phyloP scores from a whole-genome alignment of 2,329 filamentous ascomycete genomes.

The Didymella arachidicola region DNA sequence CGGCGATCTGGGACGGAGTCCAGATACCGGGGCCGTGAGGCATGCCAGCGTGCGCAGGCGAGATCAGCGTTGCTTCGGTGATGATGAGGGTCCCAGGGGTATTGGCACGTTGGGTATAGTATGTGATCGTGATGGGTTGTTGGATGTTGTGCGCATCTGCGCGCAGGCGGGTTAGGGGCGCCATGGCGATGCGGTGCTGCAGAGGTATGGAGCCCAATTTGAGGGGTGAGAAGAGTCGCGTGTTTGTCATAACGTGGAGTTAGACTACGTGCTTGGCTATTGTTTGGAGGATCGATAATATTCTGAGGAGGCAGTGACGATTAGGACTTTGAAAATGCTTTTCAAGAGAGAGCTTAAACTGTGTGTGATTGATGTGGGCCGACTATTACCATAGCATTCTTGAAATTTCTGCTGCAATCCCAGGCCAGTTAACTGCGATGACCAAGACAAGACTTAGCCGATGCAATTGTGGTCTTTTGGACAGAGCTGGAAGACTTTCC shows the following conservation, averaged over 20 bases:
- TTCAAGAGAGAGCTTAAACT: not conserved
- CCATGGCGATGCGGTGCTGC: slow-evolving; percentile 42
- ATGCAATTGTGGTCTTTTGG: not conserved
- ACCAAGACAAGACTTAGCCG: slow-evolving; percentile 5
- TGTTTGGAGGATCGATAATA: not conserved
- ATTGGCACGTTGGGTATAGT: slow-evolving; percentile 62
- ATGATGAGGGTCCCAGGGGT: slow-evolving; percentile 65
- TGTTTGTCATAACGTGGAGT: not conserved
- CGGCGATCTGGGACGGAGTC: slow-evolving; percentile 54
- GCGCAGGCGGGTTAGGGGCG: slow-evolving; percentile 50
- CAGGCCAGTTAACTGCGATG: not conserved
- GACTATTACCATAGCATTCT: not conserved
- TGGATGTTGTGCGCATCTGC: slow-evolving; percentile 58
- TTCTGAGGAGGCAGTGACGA: not conserved
- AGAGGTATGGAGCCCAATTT: slow-evolving; percentile 37
- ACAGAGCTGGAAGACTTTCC: not conserved
- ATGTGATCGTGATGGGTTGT: slow-evolving; percentile 51
- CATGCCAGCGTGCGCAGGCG: slow-evolving; percentile 55
- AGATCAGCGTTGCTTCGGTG: slow-evolving; percentile 64
- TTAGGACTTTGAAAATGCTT: not conserved
- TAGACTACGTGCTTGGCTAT: not conserved
- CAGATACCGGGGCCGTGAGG: slow-evolving; percentile 65
- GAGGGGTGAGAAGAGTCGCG: slow-evolving; percentile 41
- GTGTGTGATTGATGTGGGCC: not conserved
- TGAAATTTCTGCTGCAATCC: not conserved